phyloP scores from a whole-genome alignment of 139 green algal genomes.

The Yamagishiella unicocca region DNA sequence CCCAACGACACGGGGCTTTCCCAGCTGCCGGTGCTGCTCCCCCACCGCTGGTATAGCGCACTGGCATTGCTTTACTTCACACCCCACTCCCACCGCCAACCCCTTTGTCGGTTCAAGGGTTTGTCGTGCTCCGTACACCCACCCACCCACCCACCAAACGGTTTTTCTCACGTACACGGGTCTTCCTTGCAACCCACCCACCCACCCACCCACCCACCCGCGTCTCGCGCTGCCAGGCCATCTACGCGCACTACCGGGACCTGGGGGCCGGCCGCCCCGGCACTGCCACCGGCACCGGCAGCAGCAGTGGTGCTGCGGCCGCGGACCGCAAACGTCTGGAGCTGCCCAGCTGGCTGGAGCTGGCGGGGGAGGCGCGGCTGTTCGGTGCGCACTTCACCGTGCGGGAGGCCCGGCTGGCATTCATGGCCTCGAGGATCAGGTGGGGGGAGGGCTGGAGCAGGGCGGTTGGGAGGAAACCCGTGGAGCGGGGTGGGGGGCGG shows the following conservation, averaged over 20 bases:
- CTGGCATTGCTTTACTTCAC: too few species aligned
- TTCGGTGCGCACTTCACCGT: constrained; percentile 57
- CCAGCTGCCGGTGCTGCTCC: too few species aligned
- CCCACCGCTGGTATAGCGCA: too few species aligned
- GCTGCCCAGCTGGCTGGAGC: constrained; percentile 51
- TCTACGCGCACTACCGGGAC: constrained; percentile 57
- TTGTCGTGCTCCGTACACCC: too few species aligned
- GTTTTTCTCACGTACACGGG: too few species aligned
- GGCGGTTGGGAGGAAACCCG: not conserved
- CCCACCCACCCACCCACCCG: not conserved
- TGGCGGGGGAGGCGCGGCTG: constrained; percentile 43
- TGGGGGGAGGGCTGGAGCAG: not conserved
- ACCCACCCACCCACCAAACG: not conserved
- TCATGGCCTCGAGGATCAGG: constrained; percentile 62
- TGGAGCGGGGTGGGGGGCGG: too few species aligned
- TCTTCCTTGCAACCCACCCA: too few species aligned
- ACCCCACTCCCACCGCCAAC: too few species aligned
- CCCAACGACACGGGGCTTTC: too few species aligned
- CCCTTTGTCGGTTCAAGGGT: too few species aligned
- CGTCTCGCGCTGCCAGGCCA: not conserved
- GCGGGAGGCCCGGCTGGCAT: constrained; percentile 63
- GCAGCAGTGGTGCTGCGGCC: not conserved
- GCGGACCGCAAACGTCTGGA: constrained; percentile 26
- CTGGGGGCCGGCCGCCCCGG: not conserved
- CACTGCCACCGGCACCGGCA: not conserved